Base-by-base conservation (phyloP, 805 yeast genomes). In the Myxozyma geophila region DNA sequence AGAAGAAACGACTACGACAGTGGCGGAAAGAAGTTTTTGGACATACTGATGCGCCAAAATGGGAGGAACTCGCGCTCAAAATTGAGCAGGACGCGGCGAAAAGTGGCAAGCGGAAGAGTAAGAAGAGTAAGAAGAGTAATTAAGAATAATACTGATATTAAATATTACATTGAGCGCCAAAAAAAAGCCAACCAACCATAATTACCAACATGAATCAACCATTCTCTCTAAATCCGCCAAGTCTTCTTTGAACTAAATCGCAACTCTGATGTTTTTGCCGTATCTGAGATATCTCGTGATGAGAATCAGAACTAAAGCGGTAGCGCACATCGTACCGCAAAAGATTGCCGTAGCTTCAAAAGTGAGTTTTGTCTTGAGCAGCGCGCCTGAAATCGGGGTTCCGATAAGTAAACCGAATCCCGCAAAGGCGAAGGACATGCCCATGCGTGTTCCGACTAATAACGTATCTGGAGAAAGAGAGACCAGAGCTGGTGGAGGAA, bases 1-100 rank as follows among this genome's bases (percentile, higher is more conserved):
- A 93, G 81, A 85, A 87, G 78, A 89, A 84, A 76, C 83, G 95
- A 71, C 77, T 95, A 64, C 83, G 88, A 67, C 95, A 92, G 70
- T 95, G 99, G 99, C 86, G 96, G 76, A 84, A 87, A 75, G 85
- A 85, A 61, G 90, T 87, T 1, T 93, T 93, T 77, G 84, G 85
- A 53, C 80, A 80, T 64, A 87, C 85, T 65, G 81, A 84, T 19
- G 75, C 70, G 52, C 79, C 79, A 37, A 64, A 44, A 28, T 63
- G 63, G 67, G 58, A 58, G 50, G 62, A 50, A 40, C 40, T 43
- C 17, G 58, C 58, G 39, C 58, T 51, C 5, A 28, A 43, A 35
- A 44, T 46, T 33, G 50, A 36, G 12, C 51, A 43, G 2, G 41
- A 23, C 6, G 21, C 19, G 9, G 58, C 10, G 39, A 28, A 33